These are phyloP conservation scores for Pisolithus tinctorius DNA, from an alignment of 768 basidiomycete genomes.

Conservation along the genomic window DNA sequence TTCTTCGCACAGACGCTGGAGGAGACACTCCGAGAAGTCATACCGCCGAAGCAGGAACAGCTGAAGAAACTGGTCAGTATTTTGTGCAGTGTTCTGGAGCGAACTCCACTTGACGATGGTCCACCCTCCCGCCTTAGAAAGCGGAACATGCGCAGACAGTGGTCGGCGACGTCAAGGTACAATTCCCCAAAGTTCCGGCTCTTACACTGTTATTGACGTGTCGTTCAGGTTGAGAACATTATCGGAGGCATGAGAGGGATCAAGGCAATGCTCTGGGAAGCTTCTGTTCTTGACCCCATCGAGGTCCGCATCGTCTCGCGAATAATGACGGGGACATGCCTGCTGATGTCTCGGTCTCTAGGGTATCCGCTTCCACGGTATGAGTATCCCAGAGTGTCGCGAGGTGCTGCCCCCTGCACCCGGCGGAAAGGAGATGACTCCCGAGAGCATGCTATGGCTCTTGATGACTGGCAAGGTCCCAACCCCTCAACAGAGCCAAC, in stretches of 20 bases:
- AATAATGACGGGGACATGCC: background rate
- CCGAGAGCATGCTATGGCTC: conserved; percentile 98
- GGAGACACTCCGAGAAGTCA: conserved; percentile 85
- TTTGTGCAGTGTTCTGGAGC: background rate
- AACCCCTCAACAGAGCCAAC: conserved; percentile 69
- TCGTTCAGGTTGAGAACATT: conserved; percentile 71
- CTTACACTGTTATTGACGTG: conserved; percentile 8
- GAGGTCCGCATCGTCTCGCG: conserved; percentile 44
- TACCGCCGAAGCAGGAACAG: conserved; percentile 88
- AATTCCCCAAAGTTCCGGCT: background rate
- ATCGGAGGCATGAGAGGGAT: conserved; percentile 89
- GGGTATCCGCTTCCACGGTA: conserved; percentile 98
- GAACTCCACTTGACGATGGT: background rate
- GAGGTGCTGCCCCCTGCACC: conserved; percentile 76
- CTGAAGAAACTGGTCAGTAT: conserved; percentile 61
- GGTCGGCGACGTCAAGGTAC: conserved; percentile 88
- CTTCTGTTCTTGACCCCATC: conserved; percentile 91
- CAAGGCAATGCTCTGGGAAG: conserved; percentile 98
- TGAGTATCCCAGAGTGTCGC: conserved; percentile 92
- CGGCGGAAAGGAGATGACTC: conserved; percentile 91
- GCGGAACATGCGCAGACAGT: conserved; percentile 73
- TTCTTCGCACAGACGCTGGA: conserved; percentile 60
- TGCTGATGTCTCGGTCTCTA: conserved; percentile 26
- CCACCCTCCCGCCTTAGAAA: conserved; percentile 48
- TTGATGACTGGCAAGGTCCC: conserved; percentile 93